Base-by-base conservation (phyloP, 306 rosid genomes). In the Ochetophila trinervis region DNA sequence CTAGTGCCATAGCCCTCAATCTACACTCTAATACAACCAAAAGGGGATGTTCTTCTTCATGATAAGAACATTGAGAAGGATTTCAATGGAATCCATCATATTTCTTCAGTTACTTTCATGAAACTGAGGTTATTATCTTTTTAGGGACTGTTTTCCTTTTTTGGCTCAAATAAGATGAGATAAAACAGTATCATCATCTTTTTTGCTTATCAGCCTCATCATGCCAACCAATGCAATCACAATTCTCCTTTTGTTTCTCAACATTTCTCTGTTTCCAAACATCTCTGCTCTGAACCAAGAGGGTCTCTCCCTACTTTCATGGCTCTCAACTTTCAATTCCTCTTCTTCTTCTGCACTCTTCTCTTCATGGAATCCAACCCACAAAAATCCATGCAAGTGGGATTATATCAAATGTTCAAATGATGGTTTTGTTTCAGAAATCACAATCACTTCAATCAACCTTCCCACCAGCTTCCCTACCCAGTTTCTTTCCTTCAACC, bases 241-340 rank as follows among this genome's bases (percentile, higher is more conserved):
- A 61, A 74, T 77, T 57, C 21, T 89, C 47, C 69, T 89, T 72
- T 74, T 91, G 78, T 68, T 81, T 77, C 82, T 91, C 59, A 80
- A 72, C 62, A 50, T 89, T 77, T 82, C 84, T 62, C 63, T 83
- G 78, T 79, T 83, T 69, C 87, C 85, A 68, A 13, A 82, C 51
- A 74, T 75, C 60, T 82, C 79, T 77, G 82, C 87, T 76, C 74
- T 92, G 57, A 92, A 92, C 86, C 95, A 85, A 59, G 96, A 92
- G 74, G 96, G 98, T 24, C 83, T 77, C 65, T 83, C 95, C 69
- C 78, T 92, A 36, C 92, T 89, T 71, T 89, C 98, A 73, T 92
- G 98, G 98, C 83, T 89, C 77, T 84, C 96, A 64, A 82, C 82
- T 59, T 80, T 87, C 71, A 92, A 87, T 54, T 87, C 91, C 8